Evolutionary conservation across 345 rosid genomes (phyloP).

Genomic region (Citrus mangshanensis): DNA sequence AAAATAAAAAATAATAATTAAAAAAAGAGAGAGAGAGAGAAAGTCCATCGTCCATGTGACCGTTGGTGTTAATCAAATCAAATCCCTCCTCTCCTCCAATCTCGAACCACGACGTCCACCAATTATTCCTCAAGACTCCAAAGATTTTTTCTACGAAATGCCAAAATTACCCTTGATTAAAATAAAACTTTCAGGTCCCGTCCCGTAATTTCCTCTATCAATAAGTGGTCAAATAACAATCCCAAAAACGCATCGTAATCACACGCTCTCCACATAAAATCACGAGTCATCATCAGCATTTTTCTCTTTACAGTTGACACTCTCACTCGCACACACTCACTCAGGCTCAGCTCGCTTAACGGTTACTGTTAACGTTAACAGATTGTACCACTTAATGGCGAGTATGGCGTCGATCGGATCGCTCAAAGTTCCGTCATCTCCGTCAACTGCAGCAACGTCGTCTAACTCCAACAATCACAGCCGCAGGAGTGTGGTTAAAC

Average conservation of each 20-base stretch:
- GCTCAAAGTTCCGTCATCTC: slow-evolving; percentile 28
- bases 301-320: no score
- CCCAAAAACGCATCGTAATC: slow-evolving; percentile 4
- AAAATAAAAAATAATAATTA: no score
- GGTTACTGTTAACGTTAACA: background rate
- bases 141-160: background rate
- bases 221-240: background rate
- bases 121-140: background rate
- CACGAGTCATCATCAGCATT: background rate
- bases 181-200: background rate
- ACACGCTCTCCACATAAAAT: background rate
- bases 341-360: background rate
- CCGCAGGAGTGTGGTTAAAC: slow-evolving; percentile 7
- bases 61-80: background rate
- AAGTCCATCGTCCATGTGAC: background rate
- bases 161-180: background rate
- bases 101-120: slow-evolving; percentile 10
- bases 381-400: slow-evolving; percentile 25
- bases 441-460: slow-evolving; percentile 12
- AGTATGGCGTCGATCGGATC: slow-evolving; percentile 48
- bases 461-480: slow-evolving; percentile 14
- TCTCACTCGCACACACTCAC: background rate
- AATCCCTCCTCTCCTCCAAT: background rate
- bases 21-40: no score
- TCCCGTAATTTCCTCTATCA: background rate